Evolutionary conservation across 176 grass and related monocot species (phyloP).

Genomic region (Pontederia paniculata): DNA sequence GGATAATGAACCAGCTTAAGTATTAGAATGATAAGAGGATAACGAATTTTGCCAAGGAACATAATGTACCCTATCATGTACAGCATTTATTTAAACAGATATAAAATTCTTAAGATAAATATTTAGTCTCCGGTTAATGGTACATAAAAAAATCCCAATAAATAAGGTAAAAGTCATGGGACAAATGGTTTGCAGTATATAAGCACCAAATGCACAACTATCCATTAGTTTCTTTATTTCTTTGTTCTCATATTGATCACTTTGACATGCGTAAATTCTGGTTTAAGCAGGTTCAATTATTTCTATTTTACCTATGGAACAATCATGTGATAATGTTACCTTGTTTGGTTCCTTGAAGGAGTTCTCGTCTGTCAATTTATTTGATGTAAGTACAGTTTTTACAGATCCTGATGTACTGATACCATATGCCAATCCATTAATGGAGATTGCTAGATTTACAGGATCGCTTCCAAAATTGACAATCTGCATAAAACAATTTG

Average conservation of each 20-base stretch:
- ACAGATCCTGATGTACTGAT: slow-evolving; percentile 43
- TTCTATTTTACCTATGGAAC: neutral
- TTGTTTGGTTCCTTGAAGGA: slow-evolving; percentile 80
- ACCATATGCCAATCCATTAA: slow-evolving; percentile 44
- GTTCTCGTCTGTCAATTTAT: slow-evolving; percentile 61
- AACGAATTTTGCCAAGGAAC: neutral
- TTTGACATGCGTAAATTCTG: neutral
- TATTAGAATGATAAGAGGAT: neutral
- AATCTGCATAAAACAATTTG: slow-evolving; percentile 27
- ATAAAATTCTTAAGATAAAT: too few relatives aligned
- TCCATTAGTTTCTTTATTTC: too few relatives aligned
- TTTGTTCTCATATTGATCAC: too few relatives aligned
- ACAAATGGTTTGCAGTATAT: too few relatives aligned
- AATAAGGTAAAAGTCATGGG: too few relatives aligned
- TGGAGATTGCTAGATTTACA: slow-evolving; percentile 49
- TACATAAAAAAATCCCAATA: too few relatives aligned
- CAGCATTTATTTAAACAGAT: too few relatives aligned
- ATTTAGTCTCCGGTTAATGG: too few relatives aligned
- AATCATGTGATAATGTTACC: slow-evolving; percentile 16
- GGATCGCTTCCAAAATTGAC: slow-evolving; percentile 62
- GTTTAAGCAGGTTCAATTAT: neutral
- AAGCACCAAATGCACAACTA: too few relatives aligned
- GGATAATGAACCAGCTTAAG: neutral
- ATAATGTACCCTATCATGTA: too few relatives aligned
- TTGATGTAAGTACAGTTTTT: slow-evolving; percentile 55